Conservation (phyloP, 345 rosid genomes). For the Tarenaya hassleriana region DNA sequence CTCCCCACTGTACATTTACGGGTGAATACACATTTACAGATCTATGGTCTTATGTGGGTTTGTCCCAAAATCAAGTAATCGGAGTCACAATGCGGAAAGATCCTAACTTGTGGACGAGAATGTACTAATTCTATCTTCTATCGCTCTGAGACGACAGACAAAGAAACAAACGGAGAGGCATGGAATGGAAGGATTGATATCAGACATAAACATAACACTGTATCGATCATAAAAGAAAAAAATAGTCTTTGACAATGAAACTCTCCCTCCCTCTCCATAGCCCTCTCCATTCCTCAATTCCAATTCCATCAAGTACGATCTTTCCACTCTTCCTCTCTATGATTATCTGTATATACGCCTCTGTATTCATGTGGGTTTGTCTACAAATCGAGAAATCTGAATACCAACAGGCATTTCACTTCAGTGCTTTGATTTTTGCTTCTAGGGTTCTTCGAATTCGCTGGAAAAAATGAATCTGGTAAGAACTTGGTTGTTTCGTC, state of each 20-base stretch:
- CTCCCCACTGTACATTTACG: too few species aligned
- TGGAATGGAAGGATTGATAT: too few species aligned
- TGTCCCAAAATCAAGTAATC: too few species aligned
- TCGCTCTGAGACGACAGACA: neutral
- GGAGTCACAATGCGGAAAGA: too few species aligned
- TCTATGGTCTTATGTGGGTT: too few species aligned
- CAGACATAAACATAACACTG: too few species aligned
- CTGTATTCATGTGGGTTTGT: neutral
- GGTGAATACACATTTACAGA: too few species aligned
- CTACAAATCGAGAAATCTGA: neutral
- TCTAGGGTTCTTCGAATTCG: neutral
- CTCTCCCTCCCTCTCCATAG: constrained; percentile 25
- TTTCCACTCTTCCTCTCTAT: constrained; percentile 4
- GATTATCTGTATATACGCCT: neutral
- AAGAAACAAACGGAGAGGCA: too few species aligned
- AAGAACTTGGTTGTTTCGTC: constrained; percentile 20
- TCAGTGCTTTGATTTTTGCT: neutral
- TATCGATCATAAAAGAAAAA: neutral
- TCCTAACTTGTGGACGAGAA: too few species aligned
- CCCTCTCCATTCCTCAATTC: constrained; percentile 20
- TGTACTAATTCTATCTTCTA: too few species aligned
- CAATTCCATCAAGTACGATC: constrained; percentile 23
- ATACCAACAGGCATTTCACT: neutral
- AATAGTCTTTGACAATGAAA: constrained; percentile 17
- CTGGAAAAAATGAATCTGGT: constrained; percentile 37